These are phyloP conservation scores for Phytophthora cactorum DNA, from an alignment of 352 stramenopile genomes.

Conservation along the genomic window DNA sequence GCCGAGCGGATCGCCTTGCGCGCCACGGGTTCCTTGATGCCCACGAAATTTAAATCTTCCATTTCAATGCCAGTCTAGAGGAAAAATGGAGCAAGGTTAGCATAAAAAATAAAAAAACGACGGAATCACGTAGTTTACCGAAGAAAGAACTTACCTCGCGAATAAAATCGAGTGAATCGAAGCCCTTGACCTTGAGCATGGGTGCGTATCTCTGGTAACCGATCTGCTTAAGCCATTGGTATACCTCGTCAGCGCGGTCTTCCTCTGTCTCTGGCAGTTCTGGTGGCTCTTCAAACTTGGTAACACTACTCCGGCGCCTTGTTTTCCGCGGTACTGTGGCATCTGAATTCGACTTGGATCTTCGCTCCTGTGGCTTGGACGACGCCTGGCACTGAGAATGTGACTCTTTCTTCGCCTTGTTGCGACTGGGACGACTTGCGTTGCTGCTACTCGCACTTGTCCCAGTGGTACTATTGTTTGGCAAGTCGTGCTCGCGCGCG, in stretches of 20 bases:
- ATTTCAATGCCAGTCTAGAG: slow-evolving; percentile 83
- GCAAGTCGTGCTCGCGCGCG: slow-evolving; percentile 37
- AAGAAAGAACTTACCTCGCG: slow-evolving; percentile 62
- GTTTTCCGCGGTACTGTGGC: slow-evolving; percentile 26
- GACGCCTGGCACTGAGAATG: slow-evolving; percentile 13
- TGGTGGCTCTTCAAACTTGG: slow-evolving; percentile 36
- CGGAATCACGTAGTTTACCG: not conserved
- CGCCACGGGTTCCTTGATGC: slow-evolving; percentile 70
- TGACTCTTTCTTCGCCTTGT: slow-evolving; percentile 21
- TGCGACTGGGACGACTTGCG: slow-evolving; percentile 34
- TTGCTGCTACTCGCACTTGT: slow-evolving; percentile 39
- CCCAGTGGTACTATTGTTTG: slow-evolving; percentile 47
- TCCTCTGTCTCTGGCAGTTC: slow-evolving; percentile 47
- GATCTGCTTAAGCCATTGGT: slow-evolving; percentile 73
- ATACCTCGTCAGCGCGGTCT: slow-evolving; percentile 73
- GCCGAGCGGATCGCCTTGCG: slow-evolving; percentile 69
- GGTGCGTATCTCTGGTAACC: slow-evolving; percentile 61
- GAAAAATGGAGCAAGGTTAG: slow-evolving; percentile 14
- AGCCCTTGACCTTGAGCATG: slow-evolving; percentile 82
- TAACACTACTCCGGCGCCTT: slow-evolving; percentile 34
- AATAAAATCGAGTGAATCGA: slow-evolving; percentile 82
- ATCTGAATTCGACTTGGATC: slow-evolving; percentile 25
- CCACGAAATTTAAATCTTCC: slow-evolving; percentile 88
- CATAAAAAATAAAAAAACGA: slow-evolving; percentile 1
- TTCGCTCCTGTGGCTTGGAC: slow-evolving; percentile 25